These are phyloP conservation scores for Agaricus sinodeliciosus DNA, from an alignment of 768 basidiomycete genomes.

Conservation along the genomic window DNA sequence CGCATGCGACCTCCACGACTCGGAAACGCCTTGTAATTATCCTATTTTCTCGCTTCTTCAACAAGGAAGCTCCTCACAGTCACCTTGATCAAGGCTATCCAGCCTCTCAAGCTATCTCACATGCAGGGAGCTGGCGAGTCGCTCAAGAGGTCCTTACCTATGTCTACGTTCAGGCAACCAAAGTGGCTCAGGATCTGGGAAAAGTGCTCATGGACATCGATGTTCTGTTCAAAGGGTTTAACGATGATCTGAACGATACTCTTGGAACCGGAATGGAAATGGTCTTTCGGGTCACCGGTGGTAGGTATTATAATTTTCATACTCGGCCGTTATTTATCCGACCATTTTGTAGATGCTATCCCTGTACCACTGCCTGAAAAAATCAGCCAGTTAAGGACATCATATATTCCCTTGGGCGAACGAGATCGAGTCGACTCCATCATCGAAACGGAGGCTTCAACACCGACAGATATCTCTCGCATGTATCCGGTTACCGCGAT, in stretches of 20 bases:
- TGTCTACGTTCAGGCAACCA: slow-evolving; percentile 83
- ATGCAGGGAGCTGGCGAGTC: slow-evolving; percentile 50
- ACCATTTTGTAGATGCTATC: slow-evolving; percentile 27
- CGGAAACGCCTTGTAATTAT: slow-evolving; percentile 50
- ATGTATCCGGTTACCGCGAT: slow-evolving; percentile 69
- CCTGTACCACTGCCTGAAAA: slow-evolving; percentile 35
- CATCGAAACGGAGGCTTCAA: not conserved
- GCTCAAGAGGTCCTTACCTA: slow-evolving; percentile 76
- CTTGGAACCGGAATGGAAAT: slow-evolving; percentile 38
- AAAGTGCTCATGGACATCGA: slow-evolving; percentile 73
- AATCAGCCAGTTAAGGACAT: slow-evolving; percentile 31
- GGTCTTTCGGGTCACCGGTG: slow-evolving; percentile 42
- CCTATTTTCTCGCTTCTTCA: slow-evolving; percentile 59
- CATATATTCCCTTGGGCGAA: slow-evolving; percentile 28
- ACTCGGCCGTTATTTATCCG: not conserved
- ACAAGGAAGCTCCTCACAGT: slow-evolving; percentile 19
- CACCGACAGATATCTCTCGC: slow-evolving; percentile 5
- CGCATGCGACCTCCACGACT: slow-evolving; percentile 41
- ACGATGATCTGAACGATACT: slow-evolving; percentile 35
- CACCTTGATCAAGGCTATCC: slow-evolving; percentile 11
- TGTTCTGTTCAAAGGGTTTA: slow-evolving; percentile 61
- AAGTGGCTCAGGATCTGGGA: slow-evolving; percentile 57
- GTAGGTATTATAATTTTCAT: slow-evolving; percentile 21
- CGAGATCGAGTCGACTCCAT: slow-evolving; percentile 11
- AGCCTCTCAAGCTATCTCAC: slow-evolving; percentile 28